These are phyloP conservation scores for Penicillium aurantiogriseum DNA, from an alignment of 2,329 filamentous ascomycete species.

Conservation along the genomic window DNA sequence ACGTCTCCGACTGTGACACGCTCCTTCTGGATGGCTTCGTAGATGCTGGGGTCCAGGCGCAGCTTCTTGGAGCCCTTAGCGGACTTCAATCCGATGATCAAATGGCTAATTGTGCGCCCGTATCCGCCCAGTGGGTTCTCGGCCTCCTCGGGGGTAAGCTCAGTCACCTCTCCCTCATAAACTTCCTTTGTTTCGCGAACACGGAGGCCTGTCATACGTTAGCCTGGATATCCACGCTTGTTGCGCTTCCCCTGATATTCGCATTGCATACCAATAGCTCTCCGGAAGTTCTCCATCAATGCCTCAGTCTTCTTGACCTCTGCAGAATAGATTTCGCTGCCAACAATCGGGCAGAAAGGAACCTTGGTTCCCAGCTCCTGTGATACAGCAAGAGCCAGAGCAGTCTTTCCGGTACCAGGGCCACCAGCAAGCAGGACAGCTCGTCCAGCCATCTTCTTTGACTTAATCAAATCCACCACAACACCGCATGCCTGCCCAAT, in stretches of 20 bases:
- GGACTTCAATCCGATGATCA: constrained; percentile 92
- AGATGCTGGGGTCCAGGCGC: constrained; percentile 93
- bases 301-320: constrained; percentile 99
- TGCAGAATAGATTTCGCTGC: constrained; percentile 94
- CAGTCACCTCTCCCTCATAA: constrained; percentile 97
- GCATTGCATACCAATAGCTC: constrained; percentile 72
- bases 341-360: constrained; percentile 96
- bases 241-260: neutral
- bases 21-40: constrained; percentile 99
- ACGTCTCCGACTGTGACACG: constrained; percentile 93
- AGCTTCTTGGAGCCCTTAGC: constrained; percentile 97
- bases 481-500: constrained; percentile 77
- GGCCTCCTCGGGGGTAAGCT: constrained; percentile 94
- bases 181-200: constrained; percentile 99
- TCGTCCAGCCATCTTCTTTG: constrained; percentile 96
- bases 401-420: constrained; percentile 95
- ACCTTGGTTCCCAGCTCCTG: constrained; percentile 98
- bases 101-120: constrained; percentile 93
- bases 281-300: constrained; percentile 97
- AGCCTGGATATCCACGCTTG: constrained; percentile 7
- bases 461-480: constrained; percentile 90
- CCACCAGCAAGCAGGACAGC: constrained; percentile 92
- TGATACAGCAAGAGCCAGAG: constrained; percentile 89
- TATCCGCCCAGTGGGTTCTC: constrained; percentile 97
- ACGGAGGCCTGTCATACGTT: constrained; percentile 60